Conservation (phyloP, 352 stramenopile genomes). For the Bremia lactucae region DNA sequence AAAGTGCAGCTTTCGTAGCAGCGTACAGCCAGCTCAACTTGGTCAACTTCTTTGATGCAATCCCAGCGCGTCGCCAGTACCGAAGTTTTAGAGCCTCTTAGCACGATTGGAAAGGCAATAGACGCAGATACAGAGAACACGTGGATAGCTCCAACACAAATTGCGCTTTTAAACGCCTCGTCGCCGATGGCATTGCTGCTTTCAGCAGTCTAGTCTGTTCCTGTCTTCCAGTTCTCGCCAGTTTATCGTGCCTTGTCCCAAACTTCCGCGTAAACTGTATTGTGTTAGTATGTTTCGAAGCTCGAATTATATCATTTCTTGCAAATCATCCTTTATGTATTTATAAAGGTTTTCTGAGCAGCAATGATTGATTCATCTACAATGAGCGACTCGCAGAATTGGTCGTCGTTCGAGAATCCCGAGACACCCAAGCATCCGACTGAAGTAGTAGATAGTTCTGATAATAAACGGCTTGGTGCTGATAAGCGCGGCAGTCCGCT, state of each 20-base stretch:
- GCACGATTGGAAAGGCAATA: conserved; percentile 13
- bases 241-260: conserved; percentile 14
- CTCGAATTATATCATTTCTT: conserved; percentile 20
- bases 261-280: conserved; percentile 39
- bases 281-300: conserved; percentile 39
- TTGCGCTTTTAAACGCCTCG: conserved; percentile 2
- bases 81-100: conserved; percentile 6
- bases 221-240: conserved; percentile 19
- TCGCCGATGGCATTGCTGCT: conserved; percentile 10
- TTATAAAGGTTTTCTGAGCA: not conserved
- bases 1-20: conserved; percentile 9
- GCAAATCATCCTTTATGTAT: not conserved
- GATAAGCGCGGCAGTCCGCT: conserved; percentile 3
- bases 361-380: conserved; percentile 1
- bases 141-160: conserved; percentile 9
- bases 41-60: conserved; percentile 19
- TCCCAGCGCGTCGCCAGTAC: conserved; percentile 5
- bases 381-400: conserved; percentile 76
- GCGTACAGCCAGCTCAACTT: conserved; percentile 15
- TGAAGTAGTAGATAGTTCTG: conserved; percentile 4
- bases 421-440: conserved; percentile 15
- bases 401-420: conserved; percentile 65
- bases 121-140: conserved; percentile 13
- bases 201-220: conserved; percentile 1
- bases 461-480: not conserved